Base-by-base conservation (phyloP, 257 asterid genomes). In the Capsicum pubescens region DNA sequence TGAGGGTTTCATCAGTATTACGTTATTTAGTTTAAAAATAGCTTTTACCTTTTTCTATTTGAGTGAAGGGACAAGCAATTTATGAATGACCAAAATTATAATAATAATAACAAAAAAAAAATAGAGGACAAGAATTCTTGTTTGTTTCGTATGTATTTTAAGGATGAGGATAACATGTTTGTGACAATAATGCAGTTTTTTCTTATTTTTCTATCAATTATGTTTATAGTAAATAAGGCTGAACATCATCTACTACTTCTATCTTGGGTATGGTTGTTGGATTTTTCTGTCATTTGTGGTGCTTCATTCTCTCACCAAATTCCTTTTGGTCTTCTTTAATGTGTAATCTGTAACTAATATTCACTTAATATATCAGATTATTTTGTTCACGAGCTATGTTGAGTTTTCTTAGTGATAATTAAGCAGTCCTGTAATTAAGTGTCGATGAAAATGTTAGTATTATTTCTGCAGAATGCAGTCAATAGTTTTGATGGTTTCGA, bases 281-380 rank as follows among this genome's bases (percentile, higher is more conserved):
- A 50, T 77, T 14, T 21, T 21, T 74, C 46, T 14, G 46, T 76
- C 63, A 76, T 54, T 54, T 77, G n/a, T 52, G 46, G n/a, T 76
- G 11, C 60, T 72, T 72, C 42, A 9, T 44, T 44, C 36, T 44
- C 12, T 48, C 3, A 76, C 44, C 21, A 74, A 76, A 76, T 54
- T 52, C 58, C 26, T 76, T 76, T 26, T 19, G 35, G 70, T 63
- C 42, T 9, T 61, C 36, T 12, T 63, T 26, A 74, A 74, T 19
- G 58, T 11, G 79, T n/a, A 19, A 72, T 46, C 21, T 74, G 80
- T 48, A 42, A 72, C 12, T 32, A 72, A 48, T 11, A 74, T 74
- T 21, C 32, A 69, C 55, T 69, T 16, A 69, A 46, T 42, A 69
- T 42, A 19, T 50, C 42, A n/a, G 12, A 11, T 48, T 48, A 2